Base-by-base conservation (phyloP, 2,329 filamentous ascomycete species). In the Karstenula rhodostoma region DNA sequence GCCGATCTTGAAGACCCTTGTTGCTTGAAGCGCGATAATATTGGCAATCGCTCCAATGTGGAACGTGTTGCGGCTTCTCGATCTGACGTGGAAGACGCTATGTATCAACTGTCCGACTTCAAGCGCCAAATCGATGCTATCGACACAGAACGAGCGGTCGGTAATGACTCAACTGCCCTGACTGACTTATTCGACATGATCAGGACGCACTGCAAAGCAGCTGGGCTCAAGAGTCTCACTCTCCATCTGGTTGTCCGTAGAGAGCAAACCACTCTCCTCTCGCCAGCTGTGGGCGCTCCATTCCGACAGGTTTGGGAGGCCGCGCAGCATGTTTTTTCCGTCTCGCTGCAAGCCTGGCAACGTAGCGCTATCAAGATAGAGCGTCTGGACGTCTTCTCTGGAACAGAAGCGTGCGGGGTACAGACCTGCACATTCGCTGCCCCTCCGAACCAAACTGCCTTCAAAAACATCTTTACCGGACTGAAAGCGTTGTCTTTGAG, bases 221-320 rank as follows among this genome's bases (percentile, higher is more conserved):
- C 22, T 25, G 7, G 44, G 44, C 44, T 47, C 23, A 47, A 47
- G 17, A 47, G 44, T 27, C 44, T 47, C 44, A 47, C 44, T 23
- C 44, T 47, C 22, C 5, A 47, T 47, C 44, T 47, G 23, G 44
- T 25, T 9, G 44, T 47, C 12, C 44, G 44, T 27, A 47, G 44
- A 47, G 44, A 47, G 44, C 22, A 27, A 27, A 47, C 44, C 13
- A 47, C 22, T 17, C 23, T 27, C 44, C 22, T 47, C 4, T 27
- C 44, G 23, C 44, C 44, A 23, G 22, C 12, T 4, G 44, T 47
- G 13, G 23, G 44, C 22, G 44, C 44, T 27, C 44, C 8, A 15
- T 27, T 25, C 15, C 22, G 22, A 15, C 44, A 47, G 44, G 22
- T 47, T 27, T 23, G 22, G 22, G 22, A 23, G 22, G 9, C 22